Evolutionary conservation across 192 early-diverging fungal species (phyloP), one percentile per base, ranked within the genome.

Genomic region (Backusella mclennaniae): DNA sequence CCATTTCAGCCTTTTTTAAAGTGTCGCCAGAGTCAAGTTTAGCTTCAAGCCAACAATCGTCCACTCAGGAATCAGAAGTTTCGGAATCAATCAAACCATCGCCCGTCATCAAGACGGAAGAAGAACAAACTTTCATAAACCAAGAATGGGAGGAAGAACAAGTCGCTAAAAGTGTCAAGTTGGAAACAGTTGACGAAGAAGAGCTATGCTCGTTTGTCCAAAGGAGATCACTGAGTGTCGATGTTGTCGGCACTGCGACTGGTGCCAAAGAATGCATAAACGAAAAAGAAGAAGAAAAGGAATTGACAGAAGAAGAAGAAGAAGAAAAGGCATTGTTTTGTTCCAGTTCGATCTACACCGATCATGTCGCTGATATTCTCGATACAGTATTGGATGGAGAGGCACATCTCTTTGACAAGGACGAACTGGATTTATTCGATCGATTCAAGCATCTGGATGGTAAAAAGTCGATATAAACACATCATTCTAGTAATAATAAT

Each of bases 301-400:
- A 44, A 44, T 3, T 44, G 15, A 44, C 42, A 56, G 21, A 26
- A 8, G 56, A 53, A 53, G 52, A 1, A 53, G n/a, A 53, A 63
- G 56, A 63, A 29, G 26, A 29, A 63, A 29, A 63, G 11, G 4
- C 26, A 29, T 29, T 29, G 1, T 26, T 29, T 15, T 63, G 29
- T 63, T 29, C 56, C 11, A 14, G 11, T 56, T 84, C 85, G 0
- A 84, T 86, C 56, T 86, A 86, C 44, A 78, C 80, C 0, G 83
- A 84, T 26, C 81, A 79, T 15, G 81, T 84, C 35, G 76, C 81
- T 14, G 41, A 80, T 11, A 84, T 84, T 0, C 46, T 86, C 56
- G 77, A 84, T 11, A 83, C 83, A 4, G 85, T 86, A 11, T 53
- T 86, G 1, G 81, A 82, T 6, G 77, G 80, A 12, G 85, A 86